Conservation (phyloP, 345 rosid genomes). For the Ailanthus altissimus region DNA sequence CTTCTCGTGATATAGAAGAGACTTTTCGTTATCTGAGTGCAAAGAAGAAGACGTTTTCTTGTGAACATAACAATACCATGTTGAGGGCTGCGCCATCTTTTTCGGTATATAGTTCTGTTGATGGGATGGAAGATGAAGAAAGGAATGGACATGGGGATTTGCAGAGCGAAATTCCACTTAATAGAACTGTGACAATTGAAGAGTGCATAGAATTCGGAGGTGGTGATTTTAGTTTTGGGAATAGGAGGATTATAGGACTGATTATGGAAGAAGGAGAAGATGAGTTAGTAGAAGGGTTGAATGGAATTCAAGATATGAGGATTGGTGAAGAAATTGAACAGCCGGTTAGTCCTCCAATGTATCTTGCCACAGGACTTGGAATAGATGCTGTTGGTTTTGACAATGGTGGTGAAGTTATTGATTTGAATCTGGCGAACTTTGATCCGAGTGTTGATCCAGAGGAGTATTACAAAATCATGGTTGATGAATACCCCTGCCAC, state of each 20-base stretch:
- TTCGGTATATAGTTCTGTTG: constrained; percentile 37
- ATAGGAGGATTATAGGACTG: constrained; percentile 33
- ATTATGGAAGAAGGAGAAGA: constrained; percentile 46
- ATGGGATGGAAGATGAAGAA: constrained; percentile 32
- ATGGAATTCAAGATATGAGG: constrained; percentile 9
- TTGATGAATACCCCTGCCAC: constrained; percentile 70
- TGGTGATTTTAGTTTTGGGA: constrained; percentile 57
- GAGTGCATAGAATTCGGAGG: constrained; percentile 33
- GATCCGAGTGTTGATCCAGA: constrained; percentile 46
- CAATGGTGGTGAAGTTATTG: constrained; percentile 27
- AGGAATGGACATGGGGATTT: constrained; percentile 8
- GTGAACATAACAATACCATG: constrained; percentile 36
- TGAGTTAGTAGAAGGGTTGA: constrained; percentile 20
- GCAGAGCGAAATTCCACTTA: constrained; percentile 23
- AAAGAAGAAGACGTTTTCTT: constrained; percentile 17
- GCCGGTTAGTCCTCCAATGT: constrained; percentile 61
- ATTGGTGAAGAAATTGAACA: constrained; percentile 40
- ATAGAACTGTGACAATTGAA: constrained; percentile 50
- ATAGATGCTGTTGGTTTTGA: constrained; percentile 40
- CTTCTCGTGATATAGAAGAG: constrained; percentile 25
- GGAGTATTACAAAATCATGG: constrained; percentile 54
- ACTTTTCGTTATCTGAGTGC: constrained; percentile 11
- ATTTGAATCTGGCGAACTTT: constrained; percentile 38
- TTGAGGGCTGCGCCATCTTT: constrained; percentile 59
- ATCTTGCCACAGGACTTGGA: constrained; percentile 73